Evolutionary conservation across 495 filamentous ascomycete species (phyloP).

Genomic region (Clohesyomyces aquaticus): DNA sequence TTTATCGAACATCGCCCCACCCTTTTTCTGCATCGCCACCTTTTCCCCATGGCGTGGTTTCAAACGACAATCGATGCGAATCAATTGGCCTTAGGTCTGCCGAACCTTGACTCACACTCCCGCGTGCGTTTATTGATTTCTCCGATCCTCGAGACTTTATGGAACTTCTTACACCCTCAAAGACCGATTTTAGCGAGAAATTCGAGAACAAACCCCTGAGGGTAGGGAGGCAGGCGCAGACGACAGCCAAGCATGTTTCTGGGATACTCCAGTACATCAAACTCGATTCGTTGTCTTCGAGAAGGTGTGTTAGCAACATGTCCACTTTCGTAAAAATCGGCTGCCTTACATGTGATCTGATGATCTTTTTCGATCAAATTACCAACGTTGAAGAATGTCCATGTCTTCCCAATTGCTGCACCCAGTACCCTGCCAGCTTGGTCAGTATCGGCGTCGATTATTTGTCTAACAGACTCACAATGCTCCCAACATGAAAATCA

Average conservation of each 20-base stretch:
- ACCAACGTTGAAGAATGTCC: constrained; percentile 10
- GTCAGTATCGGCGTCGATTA: background rate
- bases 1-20: background rate
- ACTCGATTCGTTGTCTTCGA: constrained; percentile 6
- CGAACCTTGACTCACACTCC: background rate
- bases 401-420: constrained; percentile 8
- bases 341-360: constrained; percentile 5
- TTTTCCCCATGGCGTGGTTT: constrained; percentile 11
- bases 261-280: constrained; percentile 16
- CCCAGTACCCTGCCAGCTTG: background rate
- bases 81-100: background rate
- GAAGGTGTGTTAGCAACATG: background rate
- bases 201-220: background rate
- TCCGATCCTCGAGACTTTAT: background rate
- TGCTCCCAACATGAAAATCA: constrained; percentile 11
- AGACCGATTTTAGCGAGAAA: background rate
- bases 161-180: background rate
- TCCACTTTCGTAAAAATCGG: background rate
- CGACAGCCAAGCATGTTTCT: constrained; percentile 6
- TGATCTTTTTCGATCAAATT: constrained; percentile 4
- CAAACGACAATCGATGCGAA: constrained; percentile 4
- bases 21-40: constrained; percentile 4
- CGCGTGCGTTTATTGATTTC: background rate
- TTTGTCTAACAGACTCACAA: background rate
- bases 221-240: constrained; percentile 7